Base-by-base conservation (phyloP, 164 flowering plant species). In the Vitis riparia region DNA sequence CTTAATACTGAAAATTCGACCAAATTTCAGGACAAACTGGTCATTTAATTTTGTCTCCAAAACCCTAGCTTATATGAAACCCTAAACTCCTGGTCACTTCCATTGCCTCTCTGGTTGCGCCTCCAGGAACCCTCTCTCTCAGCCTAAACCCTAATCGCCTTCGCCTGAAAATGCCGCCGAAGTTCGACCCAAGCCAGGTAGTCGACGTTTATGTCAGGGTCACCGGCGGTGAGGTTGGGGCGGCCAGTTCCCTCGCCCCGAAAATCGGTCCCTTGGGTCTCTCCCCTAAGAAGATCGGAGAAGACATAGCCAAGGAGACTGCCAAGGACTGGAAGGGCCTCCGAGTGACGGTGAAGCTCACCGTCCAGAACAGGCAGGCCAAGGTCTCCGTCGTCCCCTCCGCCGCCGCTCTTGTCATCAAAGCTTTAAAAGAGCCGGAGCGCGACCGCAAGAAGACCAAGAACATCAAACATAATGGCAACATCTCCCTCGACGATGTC, bases 311-410 rank as follows among this genome's bases (percentile, higher is more conserved):
- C 68, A 86, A 84, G 70, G 89, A 86, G 66, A 86, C 89, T 3
- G 89, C 89, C 75, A 84, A 82, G 76, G 89, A 86, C 70, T 86
- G 89, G 89, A 86, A 86, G 80, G 89, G 89, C 19, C 79, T 86
- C 47, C 77, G 89, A 0, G 89, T 86, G 8, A 84, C 87, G 27
- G 89, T 86, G 53, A 86, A 86, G 79, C 85, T 86, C 61, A 86
- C 89, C 2, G 89, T 86, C 49, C 87, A 86, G 76, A 86, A 86
- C 65, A 80, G 89, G 19, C 89, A 86, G 72, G 89, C 87, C 10
- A 86, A 86, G 69, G 89, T 86, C 19, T 59, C 87, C 2, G 89
- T 86, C 12, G 89, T 86, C 1, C 89, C 89, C 5, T 86, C 87
- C 11, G 89, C 89, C 2, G 87, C 86, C 19, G 89, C 89, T 1